Percentiles rank a stretch among this genome's conserved stretches.
phyloP scores from a whole-genome alignment of 148 eudicot species.

The Rhododendron molle region DNA sequence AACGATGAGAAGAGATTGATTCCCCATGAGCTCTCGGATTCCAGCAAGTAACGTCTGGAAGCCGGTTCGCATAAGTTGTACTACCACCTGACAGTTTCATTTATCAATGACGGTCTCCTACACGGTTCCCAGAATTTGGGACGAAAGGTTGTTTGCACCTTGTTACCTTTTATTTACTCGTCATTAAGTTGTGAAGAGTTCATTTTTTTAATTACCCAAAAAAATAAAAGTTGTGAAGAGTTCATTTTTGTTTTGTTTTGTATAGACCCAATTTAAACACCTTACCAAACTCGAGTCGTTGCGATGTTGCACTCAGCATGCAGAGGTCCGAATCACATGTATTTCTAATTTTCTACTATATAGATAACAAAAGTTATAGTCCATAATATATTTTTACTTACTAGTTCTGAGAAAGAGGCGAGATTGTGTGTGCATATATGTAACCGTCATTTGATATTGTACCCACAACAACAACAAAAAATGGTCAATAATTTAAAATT shows the following conservation, averaged over 20 bases:
- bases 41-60: neutral
- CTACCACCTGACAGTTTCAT: neutral
- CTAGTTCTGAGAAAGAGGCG: no score
- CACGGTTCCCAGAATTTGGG: neutral
- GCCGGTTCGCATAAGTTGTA: neutral
- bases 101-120: neutral
- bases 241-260: neutral
- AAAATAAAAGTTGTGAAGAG: no score
- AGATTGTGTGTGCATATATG: no score
- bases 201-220: no score
- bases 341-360: no score
- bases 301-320: neutral
- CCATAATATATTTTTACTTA: no score
- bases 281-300: neutral
- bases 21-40: neutral
- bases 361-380: no score
- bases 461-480: no score
- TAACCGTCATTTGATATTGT: no score
- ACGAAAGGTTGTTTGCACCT: neutral
- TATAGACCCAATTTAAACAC: neutral
- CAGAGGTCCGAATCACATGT: no score
- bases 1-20: slow-evolving; percentile 37
- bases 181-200: neutral
- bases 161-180: neutral
- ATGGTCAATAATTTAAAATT: no score